phyloP scores from a whole-genome alignment of 371 early-diverging fungal genomes.

The Mucor irregularis region DNA sequence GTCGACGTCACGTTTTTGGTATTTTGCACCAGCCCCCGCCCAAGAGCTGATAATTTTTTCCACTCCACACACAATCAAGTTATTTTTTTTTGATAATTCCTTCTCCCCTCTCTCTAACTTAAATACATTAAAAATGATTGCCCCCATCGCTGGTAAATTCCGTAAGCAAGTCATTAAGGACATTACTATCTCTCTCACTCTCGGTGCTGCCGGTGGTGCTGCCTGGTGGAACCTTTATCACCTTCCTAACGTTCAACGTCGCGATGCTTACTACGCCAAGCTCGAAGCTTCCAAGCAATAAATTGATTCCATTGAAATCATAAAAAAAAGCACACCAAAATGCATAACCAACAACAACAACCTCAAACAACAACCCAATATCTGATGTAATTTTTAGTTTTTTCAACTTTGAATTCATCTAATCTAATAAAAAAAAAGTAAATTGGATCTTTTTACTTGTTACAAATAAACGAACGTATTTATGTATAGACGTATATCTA shows the following conservation, averaged over 20 bases:
- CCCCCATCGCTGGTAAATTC: constrained; percentile 57
- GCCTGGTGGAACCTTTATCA: constrained; percentile 49
- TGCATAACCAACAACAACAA: constrained; percentile 1
- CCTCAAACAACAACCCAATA: neutral
- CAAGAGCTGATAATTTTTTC: no score
- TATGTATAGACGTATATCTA: neutral
- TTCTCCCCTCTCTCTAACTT: constrained; percentile 3
- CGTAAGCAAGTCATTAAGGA: constrained; percentile 44
- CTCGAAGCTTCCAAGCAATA: constrained; percentile 53
- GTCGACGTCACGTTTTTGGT: neutral
- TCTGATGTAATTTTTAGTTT: neutral
- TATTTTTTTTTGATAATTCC: no score
- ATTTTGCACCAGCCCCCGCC: neutral
- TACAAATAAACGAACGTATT: neutral
- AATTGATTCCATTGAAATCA: neutral
- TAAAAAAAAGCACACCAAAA: neutral
- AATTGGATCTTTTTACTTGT: neutral
- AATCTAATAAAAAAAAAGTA: neutral
- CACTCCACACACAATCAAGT: no score
- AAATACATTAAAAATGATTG: constrained; percentile 37
- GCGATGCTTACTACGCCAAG: constrained; percentile 53
- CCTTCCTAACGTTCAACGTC: constrained; percentile 34
- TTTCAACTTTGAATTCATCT: no score
- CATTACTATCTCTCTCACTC: constrained; percentile 35
- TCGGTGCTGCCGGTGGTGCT: constrained; percentile 47